Base-by-base conservation (phyloP, 352 stramenopile species). In the Phytophthora hybrid region DNA sequence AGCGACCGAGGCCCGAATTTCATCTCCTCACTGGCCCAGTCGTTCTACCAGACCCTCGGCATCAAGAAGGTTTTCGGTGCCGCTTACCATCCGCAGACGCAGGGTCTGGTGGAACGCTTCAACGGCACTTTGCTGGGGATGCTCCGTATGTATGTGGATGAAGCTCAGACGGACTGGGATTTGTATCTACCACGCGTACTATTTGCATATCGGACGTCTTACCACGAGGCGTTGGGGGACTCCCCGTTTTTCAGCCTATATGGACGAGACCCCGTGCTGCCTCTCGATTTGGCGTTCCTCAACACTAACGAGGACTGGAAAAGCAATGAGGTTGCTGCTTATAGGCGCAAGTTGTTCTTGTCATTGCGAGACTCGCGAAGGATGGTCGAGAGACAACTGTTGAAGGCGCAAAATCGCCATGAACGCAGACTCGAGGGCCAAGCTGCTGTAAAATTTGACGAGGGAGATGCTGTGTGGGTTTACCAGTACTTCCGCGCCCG, bases 121-220 rank as follows among this genome's bases (percentile, higher is more conserved):
- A 26, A 26, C 23, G 23, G 23, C 23, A 26, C 23, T 26, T 26
- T 26, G 23, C 23, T 26, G 23, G 23, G 23, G 23, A 26, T 26
- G 23, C 23, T 26, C 23, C 23, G 23, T 26, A 26, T 26, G 23
- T 26, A 26, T 3, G 23, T 26, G 23, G 23, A 3, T 26, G 19
- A 62, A 34, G 13, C 59, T 1, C 59, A 66, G 32, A 37, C 18
- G 9, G 59, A 66, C 19, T 66, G 59, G 59, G 47, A 66, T 4
- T 11, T 66, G 1, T 65, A 65, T 21, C 32, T 65, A 6, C 23
- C 46, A 0, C 4, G 46, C 1, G 55, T 65, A 0, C 8, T 71
- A 4, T 65, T 72, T n/a, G 65, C 23, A 16, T 72, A 72, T 39
- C 2, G 39, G 16, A 72, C 66, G 13, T 26, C 65, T 0, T 66